Evolutionary conservation across 176 grass and related monocot species (phyloP), one percentile per base, ranked within the genome.

Genomic region (Bonia amplexicaulis): DNA sequence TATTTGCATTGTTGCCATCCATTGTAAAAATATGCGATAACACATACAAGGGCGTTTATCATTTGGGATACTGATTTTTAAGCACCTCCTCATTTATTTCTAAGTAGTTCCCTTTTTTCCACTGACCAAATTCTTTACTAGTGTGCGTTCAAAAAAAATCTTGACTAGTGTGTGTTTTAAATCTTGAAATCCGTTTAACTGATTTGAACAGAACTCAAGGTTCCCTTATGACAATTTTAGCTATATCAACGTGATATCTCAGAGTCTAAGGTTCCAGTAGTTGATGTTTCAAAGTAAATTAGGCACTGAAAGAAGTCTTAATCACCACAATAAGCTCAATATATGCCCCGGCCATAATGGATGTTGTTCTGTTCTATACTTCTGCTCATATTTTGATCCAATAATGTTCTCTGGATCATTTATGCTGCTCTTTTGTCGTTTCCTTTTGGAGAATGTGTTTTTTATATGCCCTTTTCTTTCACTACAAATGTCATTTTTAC

Each of bases 171-270:
- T 47, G 19, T 22, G 0, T 33, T 78, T 78, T 66, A 9, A 69
- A 16, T 76, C 33, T 6, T 2, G 42, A 69, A 78, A 79, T 47
- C 12, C 3, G 3, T 85, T 37, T 48, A 41, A 61, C 22, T 83
- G 47, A 51, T 80, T 83, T 33, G 37, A 73, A 33, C 15, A 39
- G 3, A 69, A 61, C 6, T 62, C 29, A 48, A 71, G 23, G 59
- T 72, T 72, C 44, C 46, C 54, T 78, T 76, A 23, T 62, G 70
- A 76, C 41, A 62, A 66, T 61, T 35, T 86, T 68, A 70, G 68
- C 60, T 79, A 40, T 19, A 74, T 47, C 11, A 68, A 45, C 12
- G 35, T 79, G 65, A 64, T 67, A 45, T 89, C 35, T 89, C 12
- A 73, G 73, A 59, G 40, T 14, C 6, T 71, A 33, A 79, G 8